Conservation (phyloP, 1,284 basidiomycete species). For the Coniophora puteana region DNA sequence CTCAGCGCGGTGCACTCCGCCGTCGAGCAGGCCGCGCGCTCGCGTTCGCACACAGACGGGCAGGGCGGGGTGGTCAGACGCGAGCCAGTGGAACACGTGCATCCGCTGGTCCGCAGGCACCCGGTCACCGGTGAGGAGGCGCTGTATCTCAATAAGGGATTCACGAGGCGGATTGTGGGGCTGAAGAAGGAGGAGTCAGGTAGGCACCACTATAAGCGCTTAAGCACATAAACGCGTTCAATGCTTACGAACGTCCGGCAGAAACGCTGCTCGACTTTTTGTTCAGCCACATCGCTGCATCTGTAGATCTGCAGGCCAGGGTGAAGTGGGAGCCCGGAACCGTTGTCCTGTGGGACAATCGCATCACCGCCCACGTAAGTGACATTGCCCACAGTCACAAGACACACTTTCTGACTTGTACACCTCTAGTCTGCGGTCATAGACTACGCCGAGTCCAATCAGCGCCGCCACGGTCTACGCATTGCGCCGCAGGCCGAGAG, state of each 20-base stretch:
- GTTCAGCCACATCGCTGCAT: constrained; percentile 64
- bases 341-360: constrained; percentile 74
- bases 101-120: constrained; percentile 53
- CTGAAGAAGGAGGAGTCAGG: constrained; percentile 66
- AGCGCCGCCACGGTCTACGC: constrained; percentile 50
- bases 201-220: too few relatives aligned
- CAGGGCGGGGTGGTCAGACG: constrained; percentile 54
- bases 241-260: constrained; percentile 17
- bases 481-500: constrained; percentile 60
- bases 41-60: too few relatives aligned
- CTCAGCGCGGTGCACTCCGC: constrained; percentile 64
- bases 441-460: constrained; percentile 41
- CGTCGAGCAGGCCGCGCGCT: constrained; percentile 54
- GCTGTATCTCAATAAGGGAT: constrained; percentile 60
- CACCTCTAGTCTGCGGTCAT: constrained; percentile 55
- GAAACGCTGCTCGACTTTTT: constrained; percentile 61
- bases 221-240: not conserved
- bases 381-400: too few relatives aligned
- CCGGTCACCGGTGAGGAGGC: constrained; percentile 68
- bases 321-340: constrained; percentile 64
- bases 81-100: constrained; percentile 58
- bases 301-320: constrained; percentile 62
- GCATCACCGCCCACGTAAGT: constrained; percentile 54
- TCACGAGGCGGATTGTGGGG: constrained; percentile 63
- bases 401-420: too few relatives aligned